Evolutionary conservation across 2,329 filamentous ascomycete species (phyloP).

Genomic region (Fonsecaea pugnacius): DNA sequence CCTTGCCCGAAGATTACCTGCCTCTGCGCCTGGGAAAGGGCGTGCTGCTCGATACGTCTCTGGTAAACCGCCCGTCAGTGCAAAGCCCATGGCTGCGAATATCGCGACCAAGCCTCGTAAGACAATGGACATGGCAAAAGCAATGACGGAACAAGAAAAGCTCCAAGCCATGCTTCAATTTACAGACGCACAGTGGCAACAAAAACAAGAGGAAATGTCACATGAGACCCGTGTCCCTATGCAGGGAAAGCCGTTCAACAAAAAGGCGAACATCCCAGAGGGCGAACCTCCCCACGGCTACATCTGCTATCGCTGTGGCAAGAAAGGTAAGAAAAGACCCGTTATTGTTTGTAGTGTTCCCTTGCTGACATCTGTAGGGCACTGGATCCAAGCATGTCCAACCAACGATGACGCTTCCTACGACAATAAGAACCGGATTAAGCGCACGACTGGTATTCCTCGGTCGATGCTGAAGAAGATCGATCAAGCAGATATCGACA

Average conservation of each 20-base stretch:
- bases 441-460: constrained; percentile 95
- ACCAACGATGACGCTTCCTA: constrained; percentile 98
- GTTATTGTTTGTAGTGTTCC: constrained; percentile 1
- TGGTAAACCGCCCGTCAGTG: constrained; percentile 88
- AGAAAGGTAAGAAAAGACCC: constrained; percentile 66
- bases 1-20: constrained; percentile 82
- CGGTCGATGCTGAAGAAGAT: constrained; percentile 94
- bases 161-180: constrained; percentile 90
- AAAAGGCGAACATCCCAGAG: constrained; percentile 74
- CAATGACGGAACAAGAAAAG: constrained; percentile 90
- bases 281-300: constrained; percentile 93
- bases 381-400: constrained; percentile 97
- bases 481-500: constrained; percentile 71
- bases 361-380: constrained; percentile 58
- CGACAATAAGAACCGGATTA: constrained; percentile 89
- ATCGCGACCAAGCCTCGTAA: constrained; percentile 42
- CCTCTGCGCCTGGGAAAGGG: constrained; percentile 81
- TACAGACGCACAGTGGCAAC: constrained; percentile 88
- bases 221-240: constrained; percentile 56
- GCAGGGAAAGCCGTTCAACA: constrained; percentile 40
- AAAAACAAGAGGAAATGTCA: constrained; percentile 90
- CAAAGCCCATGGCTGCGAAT: constrained; percentile 63
- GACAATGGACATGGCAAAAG: constrained; percentile 68
- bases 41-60: constrained; percentile 93
- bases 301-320: constrained; percentile 92